Base-by-base conservation (phyloP, 148 eudicot genomes). In the Rhododendron williamsianum region DNA sequence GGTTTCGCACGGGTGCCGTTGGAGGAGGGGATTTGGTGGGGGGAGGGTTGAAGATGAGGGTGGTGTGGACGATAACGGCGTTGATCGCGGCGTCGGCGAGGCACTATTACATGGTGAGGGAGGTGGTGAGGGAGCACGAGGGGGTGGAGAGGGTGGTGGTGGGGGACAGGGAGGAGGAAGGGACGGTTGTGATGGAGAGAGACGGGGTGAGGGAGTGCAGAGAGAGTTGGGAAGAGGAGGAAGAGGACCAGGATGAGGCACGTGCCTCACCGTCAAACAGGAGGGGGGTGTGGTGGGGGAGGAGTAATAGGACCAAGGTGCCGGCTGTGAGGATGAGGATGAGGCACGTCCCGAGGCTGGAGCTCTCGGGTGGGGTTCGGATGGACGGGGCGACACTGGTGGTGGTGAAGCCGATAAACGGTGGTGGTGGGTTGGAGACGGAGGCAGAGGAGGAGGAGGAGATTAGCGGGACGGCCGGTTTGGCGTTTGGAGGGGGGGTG, bases 31-130 rank as follows among this genome's bases (percentile, higher is more conserved):
- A 83, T 18, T 35, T 77, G 45, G 86, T 63, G 1, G 79, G 85
- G 23, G 79, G 82, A 23, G 86, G 90, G 25, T 35, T 90, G 88
- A 90, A 90, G 46, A 88, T 78, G 82, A 82, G 91, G 38, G 91
- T 90, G 13, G 87, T 90, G 7, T 90, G 91, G 91, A 90, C 91
- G 49, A 90, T 90, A 74, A 90, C 90, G 58, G 87, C 91, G 18
- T 41, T 90, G 81, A 90, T 90, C 2, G 91, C 91, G 9, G 90
- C 91, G 73, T 88, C 91, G 3, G 90, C 91, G 23, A 86, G 91
- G 85, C 91, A 90, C 80, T 90, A 84, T 60, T 54, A 54, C 60
- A 86, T 90, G 90, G 73, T 87, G n/a, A 82, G 45, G 13, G 91
- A 90, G 38, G 83, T 86, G 15, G 84, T 87, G 19, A 90, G 43